phyloP scores from a whole-genome alignment of 2,329 filamentous ascomycete genomes.

The Alternaria longipes region DNA sequence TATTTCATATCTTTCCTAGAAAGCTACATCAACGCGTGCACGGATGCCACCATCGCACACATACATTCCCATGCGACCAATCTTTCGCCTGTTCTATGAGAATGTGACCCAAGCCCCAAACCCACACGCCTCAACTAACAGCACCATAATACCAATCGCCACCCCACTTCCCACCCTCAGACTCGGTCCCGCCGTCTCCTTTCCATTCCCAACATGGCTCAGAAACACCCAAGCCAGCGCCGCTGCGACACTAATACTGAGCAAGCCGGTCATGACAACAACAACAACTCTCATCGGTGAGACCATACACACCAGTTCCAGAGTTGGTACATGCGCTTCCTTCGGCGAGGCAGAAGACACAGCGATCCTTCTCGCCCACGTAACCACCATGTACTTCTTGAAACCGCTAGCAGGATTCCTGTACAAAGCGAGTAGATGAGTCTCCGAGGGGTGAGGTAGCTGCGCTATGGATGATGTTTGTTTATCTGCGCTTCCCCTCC shows the following conservation, averaged over 20 bases:
- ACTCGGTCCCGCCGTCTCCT: background rate
- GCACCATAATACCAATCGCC: background rate
- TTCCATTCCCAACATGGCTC: slow-evolving; percentile 12
- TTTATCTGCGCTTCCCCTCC: background rate
- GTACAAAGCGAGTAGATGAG: background rate
- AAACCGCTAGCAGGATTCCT: background rate
- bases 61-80: too few species aligned
- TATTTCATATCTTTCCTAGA: too few species aligned
- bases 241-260: slow-evolving; percentile 25
- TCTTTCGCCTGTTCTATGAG: background rate
- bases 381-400: background rate
- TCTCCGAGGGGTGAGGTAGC: background rate
- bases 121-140: background rate
- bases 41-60: fast-evolving
- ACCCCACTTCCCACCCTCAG: background rate
- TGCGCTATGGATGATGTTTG: background rate
- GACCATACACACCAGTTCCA: slow-evolving; percentile 8
- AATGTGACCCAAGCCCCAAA: background rate
- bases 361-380: background rate
- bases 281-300: slow-evolving; percentile 25
- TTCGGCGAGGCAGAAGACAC: background rate
- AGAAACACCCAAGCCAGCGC: background rate
- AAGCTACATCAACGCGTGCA: too few species aligned
- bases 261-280: slow-evolving; percentile 24
- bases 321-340: background rate